These are phyloP conservation scores for Chondrus crispus DNA, from an alignment of 23 red algal species.

Conservation along the genomic window DNA sequence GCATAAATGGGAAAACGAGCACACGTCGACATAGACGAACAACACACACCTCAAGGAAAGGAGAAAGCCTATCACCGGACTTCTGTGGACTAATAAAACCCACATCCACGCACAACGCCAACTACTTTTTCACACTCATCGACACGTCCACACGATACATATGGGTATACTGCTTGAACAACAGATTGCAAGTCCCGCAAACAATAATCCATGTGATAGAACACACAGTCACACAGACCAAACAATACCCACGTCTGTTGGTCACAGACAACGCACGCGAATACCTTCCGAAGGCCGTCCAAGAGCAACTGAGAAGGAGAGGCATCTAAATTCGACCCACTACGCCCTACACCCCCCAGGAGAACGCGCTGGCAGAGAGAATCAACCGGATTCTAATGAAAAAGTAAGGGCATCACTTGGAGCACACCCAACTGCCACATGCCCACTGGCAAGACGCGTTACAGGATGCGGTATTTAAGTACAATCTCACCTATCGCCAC, in stretches of 20 bases:
- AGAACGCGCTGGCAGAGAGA: neutral
- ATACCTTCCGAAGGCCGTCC: neutral
- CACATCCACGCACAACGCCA: neutral
- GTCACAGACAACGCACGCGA: constrained; percentile 26
- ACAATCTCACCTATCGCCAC: neutral
- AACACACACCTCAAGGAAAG: no score
- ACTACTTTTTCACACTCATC: neutral
- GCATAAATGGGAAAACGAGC: no score
- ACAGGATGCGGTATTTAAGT: neutral
- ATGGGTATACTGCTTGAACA: neutral
- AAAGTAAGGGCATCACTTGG: neutral
- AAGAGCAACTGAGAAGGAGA: neutral
- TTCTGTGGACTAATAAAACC: neutral
- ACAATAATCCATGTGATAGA: no score
- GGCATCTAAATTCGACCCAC: neutral
- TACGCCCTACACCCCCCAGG: neutral
- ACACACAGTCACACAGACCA: no score
- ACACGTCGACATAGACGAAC: no score
- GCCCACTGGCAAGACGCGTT: neutral
- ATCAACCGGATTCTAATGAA: neutral
- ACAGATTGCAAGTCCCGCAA: neutral
- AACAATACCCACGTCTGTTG: no score
- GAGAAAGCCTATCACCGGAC: no score
- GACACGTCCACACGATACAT: neutral
- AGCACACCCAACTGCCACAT: neutral